phyloP scores from a whole-genome alignment of 2,329 filamentous ascomycete genomes.

The Sclerotinia borealis region DNA sequence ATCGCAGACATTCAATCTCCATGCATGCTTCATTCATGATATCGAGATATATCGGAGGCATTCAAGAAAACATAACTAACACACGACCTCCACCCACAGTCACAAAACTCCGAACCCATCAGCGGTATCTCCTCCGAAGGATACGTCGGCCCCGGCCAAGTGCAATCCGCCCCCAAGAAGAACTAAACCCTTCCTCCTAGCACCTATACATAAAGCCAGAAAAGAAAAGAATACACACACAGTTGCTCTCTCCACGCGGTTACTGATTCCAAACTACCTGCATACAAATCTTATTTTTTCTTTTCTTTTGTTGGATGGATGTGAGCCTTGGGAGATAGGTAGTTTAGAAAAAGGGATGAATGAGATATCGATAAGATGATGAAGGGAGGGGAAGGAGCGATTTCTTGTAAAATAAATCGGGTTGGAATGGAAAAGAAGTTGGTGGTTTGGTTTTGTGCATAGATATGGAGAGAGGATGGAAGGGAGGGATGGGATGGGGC shows the following conservation, averaged over 20 bases:
- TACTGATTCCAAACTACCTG: constrained; percentile 3
- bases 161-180: constrained; percentile 49
- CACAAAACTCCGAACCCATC: constrained; percentile 79
- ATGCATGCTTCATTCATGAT: not conserved
- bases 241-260: not conserved
- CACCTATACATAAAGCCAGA: constrained; percentile 3
- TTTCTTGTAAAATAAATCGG: not conserved
- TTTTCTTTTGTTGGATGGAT: constrained; percentile 4
- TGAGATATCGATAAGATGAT: not conserved
- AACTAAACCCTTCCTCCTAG: constrained; percentile 18
- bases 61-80: constrained; percentile 9
- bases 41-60: not conserved
- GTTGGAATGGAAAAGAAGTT: not conserved
- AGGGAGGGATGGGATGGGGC: too few species aligned
- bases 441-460: constrained; percentile 11
- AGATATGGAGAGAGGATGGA: not conserved
- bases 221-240: not conserved
- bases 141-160: constrained; percentile 71
- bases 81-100: constrained; percentile 42
- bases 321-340: not conserved
- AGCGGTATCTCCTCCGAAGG: constrained; percentile 74
- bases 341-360: not conserved
- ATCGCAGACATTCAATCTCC: not conserved
- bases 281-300: not conserved
- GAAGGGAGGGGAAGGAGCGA: too few species aligned